phyloP scores from a whole-genome alignment of 2,329 filamentous ascomycete species.

The Curvularia sp. region DNA sequence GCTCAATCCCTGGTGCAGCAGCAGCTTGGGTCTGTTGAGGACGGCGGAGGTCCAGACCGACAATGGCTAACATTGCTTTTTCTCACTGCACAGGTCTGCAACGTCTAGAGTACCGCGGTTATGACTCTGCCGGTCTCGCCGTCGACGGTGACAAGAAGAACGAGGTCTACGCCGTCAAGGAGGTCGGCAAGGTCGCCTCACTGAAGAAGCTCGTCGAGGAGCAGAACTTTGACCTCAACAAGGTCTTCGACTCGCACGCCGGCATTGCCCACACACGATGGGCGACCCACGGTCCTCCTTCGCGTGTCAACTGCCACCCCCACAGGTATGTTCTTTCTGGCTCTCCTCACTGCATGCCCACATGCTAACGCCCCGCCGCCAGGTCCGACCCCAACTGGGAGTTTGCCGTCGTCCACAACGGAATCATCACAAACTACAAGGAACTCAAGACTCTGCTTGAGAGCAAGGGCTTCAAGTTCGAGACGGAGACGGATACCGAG shows the following conservation, averaged over 20 bases:
- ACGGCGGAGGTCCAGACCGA: constrained; percentile 11
- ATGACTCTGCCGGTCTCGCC: constrained; percentile 95
- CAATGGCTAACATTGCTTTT: constrained; percentile 35
- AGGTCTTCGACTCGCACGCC: constrained; percentile 96
- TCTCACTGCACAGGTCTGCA: constrained; percentile 71
- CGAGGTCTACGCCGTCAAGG: constrained; percentile 96
- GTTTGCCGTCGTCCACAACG: constrained; percentile 98
- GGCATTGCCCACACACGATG: constrained; percentile 99
- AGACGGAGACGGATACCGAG: constrained; percentile 99
- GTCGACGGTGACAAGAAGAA: constrained; percentile 99
- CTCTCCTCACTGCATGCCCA: constrained; percentile 2
- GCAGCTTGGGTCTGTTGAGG: constrained; percentile 6
- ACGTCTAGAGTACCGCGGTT: constrained; percentile 96
- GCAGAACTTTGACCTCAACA: constrained; percentile 81
- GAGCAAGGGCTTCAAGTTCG: constrained; percentile 96
- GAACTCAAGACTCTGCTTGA: constrained; percentile 92
- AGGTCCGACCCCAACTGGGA: constrained; percentile 96
- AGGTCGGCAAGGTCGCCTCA: constrained; percentile 98
- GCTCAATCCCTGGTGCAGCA: not conserved
- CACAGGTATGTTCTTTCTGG: constrained; percentile 73
- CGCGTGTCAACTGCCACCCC: constrained; percentile 95
- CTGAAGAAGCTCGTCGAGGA: constrained; percentile 91
- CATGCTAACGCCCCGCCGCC: constrained; percentile 29
- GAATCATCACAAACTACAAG: constrained; percentile 99
- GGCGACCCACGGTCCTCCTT: constrained; percentile 96